These are phyloP conservation scores for Acanthamoeba royreba DNA, from an alignment of 208 protist genomes.

Conservation along the genomic window DNA sequence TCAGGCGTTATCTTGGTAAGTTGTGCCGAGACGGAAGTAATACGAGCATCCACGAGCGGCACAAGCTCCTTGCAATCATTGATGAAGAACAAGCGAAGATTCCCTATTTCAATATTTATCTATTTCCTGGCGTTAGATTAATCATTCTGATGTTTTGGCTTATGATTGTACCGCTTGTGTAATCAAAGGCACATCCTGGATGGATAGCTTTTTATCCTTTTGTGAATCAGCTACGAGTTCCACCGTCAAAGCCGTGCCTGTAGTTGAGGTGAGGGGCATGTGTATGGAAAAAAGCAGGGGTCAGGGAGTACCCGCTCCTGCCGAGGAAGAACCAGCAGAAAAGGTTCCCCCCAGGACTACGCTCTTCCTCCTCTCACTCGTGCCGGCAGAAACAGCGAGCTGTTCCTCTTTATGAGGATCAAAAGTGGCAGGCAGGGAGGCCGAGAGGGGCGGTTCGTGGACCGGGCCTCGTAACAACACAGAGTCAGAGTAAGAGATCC, in stretches of 20 bases:
- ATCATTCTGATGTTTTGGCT: background rate
- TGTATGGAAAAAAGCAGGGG: too few relatives aligned
- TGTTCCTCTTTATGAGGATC: too few relatives aligned
- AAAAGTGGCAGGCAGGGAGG: background rate
- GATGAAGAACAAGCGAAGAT: conserved; percentile 32
- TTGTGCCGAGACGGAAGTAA: background rate
- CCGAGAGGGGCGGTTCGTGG: background rate
- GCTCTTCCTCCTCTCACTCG: too few relatives aligned
- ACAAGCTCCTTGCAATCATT: conserved; percentile 36
- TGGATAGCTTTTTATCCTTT: background rate
- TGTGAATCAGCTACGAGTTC: background rate
- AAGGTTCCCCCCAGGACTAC: background rate
- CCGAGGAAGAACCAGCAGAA: background rate
- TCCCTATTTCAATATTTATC: conserved; percentile 32
- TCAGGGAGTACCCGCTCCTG: background rate
- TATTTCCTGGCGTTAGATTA: background rate
- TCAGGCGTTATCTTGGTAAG: background rate
- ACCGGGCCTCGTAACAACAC: background rate
- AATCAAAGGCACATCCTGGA: background rate
- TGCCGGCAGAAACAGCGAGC: background rate
- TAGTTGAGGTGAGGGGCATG: too few relatives aligned
- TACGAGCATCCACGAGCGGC: background rate
- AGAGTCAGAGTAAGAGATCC: background rate
- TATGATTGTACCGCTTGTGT: background rate
- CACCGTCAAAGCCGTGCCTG: background rate